Evolutionary conservation across 2,329 filamentous ascomycete species (phyloP).

Genomic region (Aureobasidium mangrovei): DNA sequence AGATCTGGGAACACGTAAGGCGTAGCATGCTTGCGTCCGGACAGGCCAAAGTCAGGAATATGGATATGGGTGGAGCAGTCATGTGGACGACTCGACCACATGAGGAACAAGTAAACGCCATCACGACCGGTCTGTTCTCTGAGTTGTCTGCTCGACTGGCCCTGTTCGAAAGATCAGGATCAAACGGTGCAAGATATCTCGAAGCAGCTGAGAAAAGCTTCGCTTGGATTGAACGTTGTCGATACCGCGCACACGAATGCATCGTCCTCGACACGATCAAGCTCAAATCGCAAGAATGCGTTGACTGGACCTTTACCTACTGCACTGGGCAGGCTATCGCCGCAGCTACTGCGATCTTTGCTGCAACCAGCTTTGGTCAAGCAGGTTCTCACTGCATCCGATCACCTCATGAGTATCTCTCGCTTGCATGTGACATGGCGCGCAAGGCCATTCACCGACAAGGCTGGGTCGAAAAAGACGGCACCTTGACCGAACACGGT

Average conservation of each 20-base stretch:
- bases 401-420: conserved; percentile 19
- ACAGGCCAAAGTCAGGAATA: conserved; percentile 16
- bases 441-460: conserved; percentile 19
- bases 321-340: conserved; percentile 23
- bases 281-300: conserved; percentile 18
- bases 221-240: conserved; percentile 22
- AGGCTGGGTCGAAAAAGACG: conserved; percentile 21
- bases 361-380: background rate
- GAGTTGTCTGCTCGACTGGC: conserved; percentile 22
- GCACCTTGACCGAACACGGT: conserved; percentile 21
- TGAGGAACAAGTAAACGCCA: conserved; percentile 15
- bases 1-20: conserved; percentile 18
- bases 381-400: background rate
- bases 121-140: conserved; percentile 18
- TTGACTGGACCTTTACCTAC: conserved; percentile 25
- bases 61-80: conserved; percentile 22
- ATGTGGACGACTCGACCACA: conserved; percentile 13
- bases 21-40: conserved; percentile 18
- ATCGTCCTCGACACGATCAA: conserved; percentile 23
- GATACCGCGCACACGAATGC: conserved; percentile 20
- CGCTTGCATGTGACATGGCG: conserved; percentile 22
- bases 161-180: conserved; percentile 10
- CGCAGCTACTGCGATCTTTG: conserved; percentile 19
- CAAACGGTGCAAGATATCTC: conserved; percentile 15
- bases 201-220: conserved; percentile 20